phyloP scores from a whole-genome alignment of 495 filamentous ascomycete species.

The Paragyromitra xinjiangensis region DNA sequence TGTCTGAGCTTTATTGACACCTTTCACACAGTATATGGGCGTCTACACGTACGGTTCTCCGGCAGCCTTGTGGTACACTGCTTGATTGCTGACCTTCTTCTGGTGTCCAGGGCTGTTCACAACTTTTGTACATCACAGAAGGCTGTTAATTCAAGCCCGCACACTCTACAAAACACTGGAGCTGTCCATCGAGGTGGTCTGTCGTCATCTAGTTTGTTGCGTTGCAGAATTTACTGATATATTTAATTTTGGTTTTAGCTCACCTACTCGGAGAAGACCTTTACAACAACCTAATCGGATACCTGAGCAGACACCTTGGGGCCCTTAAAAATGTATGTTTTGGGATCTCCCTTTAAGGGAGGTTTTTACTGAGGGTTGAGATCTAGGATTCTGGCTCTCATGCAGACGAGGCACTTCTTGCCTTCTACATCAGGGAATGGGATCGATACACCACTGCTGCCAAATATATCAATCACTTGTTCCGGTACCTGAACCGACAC shows the following conservation, averaged over 20 bases:
- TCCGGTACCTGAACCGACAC: slow-evolving; percentile 95
- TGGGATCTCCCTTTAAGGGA: not conserved
- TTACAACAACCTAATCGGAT: slow-evolving; percentile 86
- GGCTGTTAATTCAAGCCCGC: slow-evolving; percentile 66
- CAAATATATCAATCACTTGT: slow-evolving; percentile 96
- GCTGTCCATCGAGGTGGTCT: slow-evolving; percentile 80
- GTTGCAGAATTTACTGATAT: slow-evolving; percentile 54
- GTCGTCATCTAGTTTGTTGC: slow-evolving; percentile 49
- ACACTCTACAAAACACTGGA: slow-evolving; percentile 59
- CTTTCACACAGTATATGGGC: slow-evolving; percentile 80
- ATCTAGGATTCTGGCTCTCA: slow-evolving; percentile 74
- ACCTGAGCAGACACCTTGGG: slow-evolving; percentile 78
- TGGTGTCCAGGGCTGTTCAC: slow-evolving; percentile 79
- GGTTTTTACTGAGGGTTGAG: slow-evolving; percentile 34
- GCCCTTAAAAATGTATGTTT: slow-evolving; percentile 62
- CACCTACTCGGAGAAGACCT: slow-evolving; percentile 96
- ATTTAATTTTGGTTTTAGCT: slow-evolving; percentile 63
- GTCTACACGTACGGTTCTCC: slow-evolving; percentile 81
- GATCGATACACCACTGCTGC: slow-evolving; percentile 91
- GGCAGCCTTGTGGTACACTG: not conserved
- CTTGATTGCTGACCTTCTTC: slow-evolving; percentile 27
- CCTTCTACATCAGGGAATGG: slow-evolving; percentile 98
- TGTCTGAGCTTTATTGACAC: slow-evolving; percentile 51
- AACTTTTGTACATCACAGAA: slow-evolving; percentile 99
- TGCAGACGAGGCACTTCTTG: slow-evolving; percentile 86